phyloP scores from a whole-genome alignment of 805 yeast genomes.

The Wickerhamomyces rabaulensis region DNA sequence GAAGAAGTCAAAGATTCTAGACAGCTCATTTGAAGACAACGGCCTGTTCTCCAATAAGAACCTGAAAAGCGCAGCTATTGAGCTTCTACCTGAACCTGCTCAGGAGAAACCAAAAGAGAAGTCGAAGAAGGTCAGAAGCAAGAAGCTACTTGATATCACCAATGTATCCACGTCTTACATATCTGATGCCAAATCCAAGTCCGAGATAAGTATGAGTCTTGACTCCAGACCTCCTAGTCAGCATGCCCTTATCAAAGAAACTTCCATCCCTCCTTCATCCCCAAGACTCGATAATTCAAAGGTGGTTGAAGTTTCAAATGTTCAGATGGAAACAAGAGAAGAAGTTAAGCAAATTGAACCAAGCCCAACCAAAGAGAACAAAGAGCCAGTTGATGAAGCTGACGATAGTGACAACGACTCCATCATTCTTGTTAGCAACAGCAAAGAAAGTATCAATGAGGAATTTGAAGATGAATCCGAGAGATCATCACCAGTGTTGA shows the following conservation, averaged over 20 bases:
- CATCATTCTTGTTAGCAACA: conserved; percentile 20
- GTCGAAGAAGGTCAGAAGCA: background rate
- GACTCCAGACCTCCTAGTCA: background rate
- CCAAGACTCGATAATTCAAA: background rate
- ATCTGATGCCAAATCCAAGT: background rate
- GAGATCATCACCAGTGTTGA: background rate
- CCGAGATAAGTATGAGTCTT: background rate
- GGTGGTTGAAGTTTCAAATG: background rate
- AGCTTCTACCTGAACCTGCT: background rate
- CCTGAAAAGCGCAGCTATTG: conserved; percentile 5
- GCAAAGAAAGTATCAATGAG: conserved; percentile 8
- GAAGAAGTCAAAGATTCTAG: conserved; percentile 18
- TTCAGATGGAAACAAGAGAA: background rate
- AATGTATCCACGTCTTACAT: background rate
- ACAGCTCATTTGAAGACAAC: conserved; percentile 18
- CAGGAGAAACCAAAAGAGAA: background rate
- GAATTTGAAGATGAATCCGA: background rate
- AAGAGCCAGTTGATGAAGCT: conserved; percentile 1
- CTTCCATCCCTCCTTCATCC: background rate
- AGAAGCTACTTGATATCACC: conserved; percentile 3
- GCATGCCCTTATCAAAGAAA: background rate
- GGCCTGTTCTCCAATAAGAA: conserved; percentile 16
- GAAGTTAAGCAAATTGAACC: background rate
- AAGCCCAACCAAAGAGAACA: background rate
- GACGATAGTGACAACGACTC: conserved; percentile 14